Evolutionary conservation across 169 alveolate genomes (phyloP).

Genomic region (Cryptosporidium bovis): DNA sequence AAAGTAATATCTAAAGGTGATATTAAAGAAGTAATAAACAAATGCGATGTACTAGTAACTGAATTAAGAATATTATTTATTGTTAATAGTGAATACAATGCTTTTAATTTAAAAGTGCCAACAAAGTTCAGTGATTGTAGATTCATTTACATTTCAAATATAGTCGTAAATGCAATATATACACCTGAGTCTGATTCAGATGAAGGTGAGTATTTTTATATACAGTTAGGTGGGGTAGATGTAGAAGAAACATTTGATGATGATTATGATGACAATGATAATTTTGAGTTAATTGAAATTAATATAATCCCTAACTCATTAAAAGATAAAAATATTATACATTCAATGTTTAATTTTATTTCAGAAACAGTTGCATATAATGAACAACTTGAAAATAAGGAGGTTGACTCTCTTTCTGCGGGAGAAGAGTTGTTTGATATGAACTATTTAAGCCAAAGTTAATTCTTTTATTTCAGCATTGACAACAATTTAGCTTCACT

Average conservation of each 20-base stretch:
- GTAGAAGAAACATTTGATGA: neutral
- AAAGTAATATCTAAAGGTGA: neutral
- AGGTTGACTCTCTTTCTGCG: neutral
- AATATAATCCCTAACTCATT: conserved; percentile 13
- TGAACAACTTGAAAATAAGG: conserved; percentile 15
- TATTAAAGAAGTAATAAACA: neutral
- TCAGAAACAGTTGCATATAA: conserved; percentile 49
- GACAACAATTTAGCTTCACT: no score
- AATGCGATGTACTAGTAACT: conserved; percentile 18
- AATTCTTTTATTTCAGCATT: no score
- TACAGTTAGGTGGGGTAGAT: conserved; percentile 4
- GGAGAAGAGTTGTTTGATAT: neutral
- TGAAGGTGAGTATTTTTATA: conserved; percentile 5
- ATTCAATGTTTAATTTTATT: conserved; percentile 30
- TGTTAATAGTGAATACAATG: neutral
- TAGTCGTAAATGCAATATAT: conserved; percentile 44
- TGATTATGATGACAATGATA: neutral
- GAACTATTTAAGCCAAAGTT: no score
- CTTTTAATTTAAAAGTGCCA: conserved; percentile 26
- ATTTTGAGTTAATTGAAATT: conserved; percentile 8
- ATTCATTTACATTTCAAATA: conserved; percentile 29
- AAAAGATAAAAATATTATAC: neutral
- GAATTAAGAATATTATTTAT: conserved; percentile 19
- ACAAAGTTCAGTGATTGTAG: conserved; percentile 1
- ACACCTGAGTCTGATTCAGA: neutral